Evolutionary conservation across 768 basidiomycete species (phyloP), one percentile per base, ranked within the genome.

Genomic region (Leccinum rimulosum): DNA sequence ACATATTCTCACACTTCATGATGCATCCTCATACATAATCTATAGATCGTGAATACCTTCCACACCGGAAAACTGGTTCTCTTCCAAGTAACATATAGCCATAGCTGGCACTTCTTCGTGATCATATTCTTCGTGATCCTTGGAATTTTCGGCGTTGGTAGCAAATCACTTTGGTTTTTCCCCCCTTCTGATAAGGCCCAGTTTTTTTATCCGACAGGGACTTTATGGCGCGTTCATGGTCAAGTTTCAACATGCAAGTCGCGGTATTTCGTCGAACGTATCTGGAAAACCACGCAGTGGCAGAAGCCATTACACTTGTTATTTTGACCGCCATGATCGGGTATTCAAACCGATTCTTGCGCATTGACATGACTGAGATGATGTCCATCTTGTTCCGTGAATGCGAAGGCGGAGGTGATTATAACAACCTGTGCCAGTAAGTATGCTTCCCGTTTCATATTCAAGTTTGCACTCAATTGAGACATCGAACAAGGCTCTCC

Each of bases 21-120:
- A 61, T 58, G 52, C 54, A 56, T 51, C 65, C 70, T 71, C 64
- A 69, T 64, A 40, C 58, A 59, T 58, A 50, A 31, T 33, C 45
- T 58, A 35, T 64, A 96, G 93, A 91, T 92, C 6, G 95, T 99
- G 91, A 98, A 98, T 70, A 96, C 97, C 2, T 99, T 94, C 77
- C 84, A 95, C 38, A 98, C 97, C 0, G 97, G 96, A 22, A 98
- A 98, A 72, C 85, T 99, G 28, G 97, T 99, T 68, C 77, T 98
- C 61, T 99, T 99, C 77, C 95, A 98, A 70, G 93, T 99, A 66
- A 95, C 95, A 2, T 99, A 98, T 73, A 91, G 91, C 70, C 84
- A 95, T 33, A 94, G 95, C 68, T 99, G 97, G 97, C 97, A 98
- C 70, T 98, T 96, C 76, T 98, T 98, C 69, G 97, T 98, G 70